phyloP scores from a whole-genome alignment of 192 early-diverging fungal species.

The Fimicolochytrium jonesii region DNA sequence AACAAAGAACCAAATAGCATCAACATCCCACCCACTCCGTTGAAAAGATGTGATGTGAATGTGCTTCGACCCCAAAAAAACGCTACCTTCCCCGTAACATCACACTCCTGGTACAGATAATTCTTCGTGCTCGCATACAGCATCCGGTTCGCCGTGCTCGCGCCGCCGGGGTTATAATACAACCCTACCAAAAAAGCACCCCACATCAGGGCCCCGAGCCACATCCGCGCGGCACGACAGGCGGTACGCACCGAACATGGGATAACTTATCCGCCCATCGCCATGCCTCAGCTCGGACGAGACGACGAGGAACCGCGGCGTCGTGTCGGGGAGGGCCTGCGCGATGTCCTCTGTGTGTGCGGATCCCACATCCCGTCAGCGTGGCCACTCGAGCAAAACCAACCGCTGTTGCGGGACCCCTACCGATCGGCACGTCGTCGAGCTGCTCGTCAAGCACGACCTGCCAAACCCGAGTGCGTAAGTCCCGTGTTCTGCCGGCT shows the following conservation, averaged over 20 bases:
- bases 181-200: conserved; percentile 43
- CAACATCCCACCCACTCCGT: too few species aligned
- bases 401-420: background rate
- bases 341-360: conserved; percentile 29
- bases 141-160: conserved; percentile 32
- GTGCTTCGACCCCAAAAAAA: too few species aligned
- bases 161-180: conserved; percentile 29
- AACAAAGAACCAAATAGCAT: background rate
- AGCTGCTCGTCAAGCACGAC: conserved; percentile 20
- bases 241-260: conserved; percentile 57
- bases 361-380: background rate
- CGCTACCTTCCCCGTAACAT: conserved; percentile 60
- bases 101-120: conserved; percentile 31
- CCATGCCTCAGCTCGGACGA: conserved; percentile 34
- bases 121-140: conserved; percentile 31
- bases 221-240: too few species aligned
- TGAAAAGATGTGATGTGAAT: too few species aligned
- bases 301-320: conserved; percentile 38
- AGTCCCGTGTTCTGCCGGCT: too few species aligned
- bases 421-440: background rate
- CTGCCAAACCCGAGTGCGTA: too few species aligned
- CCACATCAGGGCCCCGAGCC: too few species aligned
- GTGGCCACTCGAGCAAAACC: background rate
- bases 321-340: conserved; percentile 37
- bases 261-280: conserved; percentile 68